Percentiles rank a stretch among this genome's conserved stretches.
Conservation (phyloP, 2,329 filamentous ascomycete species). For the Hysterium pulicare region DNA sequence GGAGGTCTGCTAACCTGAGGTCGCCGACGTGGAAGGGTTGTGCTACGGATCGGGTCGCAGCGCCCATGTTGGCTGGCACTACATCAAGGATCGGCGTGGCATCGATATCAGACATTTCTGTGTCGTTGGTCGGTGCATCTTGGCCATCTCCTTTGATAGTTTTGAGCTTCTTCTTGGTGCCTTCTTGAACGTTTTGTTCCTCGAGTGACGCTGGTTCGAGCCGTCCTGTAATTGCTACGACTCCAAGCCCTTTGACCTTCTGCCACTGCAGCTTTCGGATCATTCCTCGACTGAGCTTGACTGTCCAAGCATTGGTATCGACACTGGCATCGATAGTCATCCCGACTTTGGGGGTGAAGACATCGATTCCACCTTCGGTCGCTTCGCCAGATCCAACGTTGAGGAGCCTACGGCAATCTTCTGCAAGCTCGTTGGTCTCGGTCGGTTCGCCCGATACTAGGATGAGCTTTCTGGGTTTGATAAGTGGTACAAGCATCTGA, state of each 20-base stretch:
- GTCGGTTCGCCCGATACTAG: conserved; percentile 76
- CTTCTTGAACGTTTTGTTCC: conserved; percentile 38
- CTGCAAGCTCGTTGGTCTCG: conserved; percentile 71
- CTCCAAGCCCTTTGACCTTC: conserved; percentile 81
- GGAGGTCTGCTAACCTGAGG: conserved; percentile 79
- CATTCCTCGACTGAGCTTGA: conserved; percentile 81
- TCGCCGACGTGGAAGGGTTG: conserved; percentile 95
- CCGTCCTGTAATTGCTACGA: conserved; percentile 85
- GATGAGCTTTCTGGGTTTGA: conserved; percentile 90
- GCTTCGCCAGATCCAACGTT: conserved; percentile 45
- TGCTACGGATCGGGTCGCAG: conserved; percentile 71
- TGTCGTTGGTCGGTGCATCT: conserved; percentile 36
- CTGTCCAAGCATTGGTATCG: conserved; percentile 95
- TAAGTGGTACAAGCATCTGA: conserved; percentile 90
- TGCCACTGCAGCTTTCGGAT: conserved; percentile 92
- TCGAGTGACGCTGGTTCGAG: conserved; percentile 51
- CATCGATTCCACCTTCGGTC: conserved; percentile 54
- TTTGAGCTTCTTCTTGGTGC: conserved; percentile 54
- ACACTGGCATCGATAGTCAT: conserved; percentile 81
- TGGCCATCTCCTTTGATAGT: conserved; percentile 46
- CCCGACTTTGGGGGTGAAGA: conserved; percentile 79
- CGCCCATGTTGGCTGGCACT: conserved; percentile 59
- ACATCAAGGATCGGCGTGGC: conserved; percentile 55
- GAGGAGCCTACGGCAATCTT: conserved; percentile 71
- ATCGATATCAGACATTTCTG: conserved; percentile 43